Conservation (phyloP, 768 basidiomycete genomes). For the Gloeopeniophorella convolvens region DNA sequence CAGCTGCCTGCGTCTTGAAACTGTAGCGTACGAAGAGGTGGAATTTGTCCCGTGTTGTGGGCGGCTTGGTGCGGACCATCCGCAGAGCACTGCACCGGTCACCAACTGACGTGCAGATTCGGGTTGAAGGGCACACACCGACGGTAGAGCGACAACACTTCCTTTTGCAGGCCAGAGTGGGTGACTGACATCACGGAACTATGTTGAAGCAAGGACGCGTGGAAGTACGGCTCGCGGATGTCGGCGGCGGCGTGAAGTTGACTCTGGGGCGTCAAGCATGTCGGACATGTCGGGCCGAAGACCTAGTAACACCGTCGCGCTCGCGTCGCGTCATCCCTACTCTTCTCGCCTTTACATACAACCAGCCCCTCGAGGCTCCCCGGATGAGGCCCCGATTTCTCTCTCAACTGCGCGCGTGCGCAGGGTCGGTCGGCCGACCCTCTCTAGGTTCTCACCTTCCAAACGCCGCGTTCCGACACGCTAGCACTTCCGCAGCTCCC, state of each 20-base stretch:
- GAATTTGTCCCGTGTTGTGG: slow-evolving; percentile 54
- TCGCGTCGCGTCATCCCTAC: too few relatives aligned
- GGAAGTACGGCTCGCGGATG: too few relatives aligned
- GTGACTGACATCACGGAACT: slow-evolving; percentile 24
- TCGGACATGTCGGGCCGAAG: too few relatives aligned
- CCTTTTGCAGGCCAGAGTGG: slow-evolving; percentile 45
- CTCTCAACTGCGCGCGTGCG: too few relatives aligned
- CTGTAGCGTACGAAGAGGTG: slow-evolving; percentile 58
- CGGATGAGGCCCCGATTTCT: too few relatives aligned
- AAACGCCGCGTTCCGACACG: not conserved
- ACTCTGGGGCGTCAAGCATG: too few relatives aligned
- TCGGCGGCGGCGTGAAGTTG: too few relatives aligned
- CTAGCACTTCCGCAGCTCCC: slow-evolving; percentile 6
- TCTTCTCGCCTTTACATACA: too few relatives aligned
- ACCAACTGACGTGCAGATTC: not conserved
- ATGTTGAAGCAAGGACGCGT: not conserved
- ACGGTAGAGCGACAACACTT: slow-evolving; percentile 48
- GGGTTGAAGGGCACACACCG: slow-evolving; percentile 33
- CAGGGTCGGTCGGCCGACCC: too few relatives aligned
- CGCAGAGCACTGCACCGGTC: slow-evolving; percentile 57
- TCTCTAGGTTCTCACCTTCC: too few relatives aligned
- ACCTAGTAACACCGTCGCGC: too few relatives aligned
- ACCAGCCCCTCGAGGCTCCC: too few relatives aligned
- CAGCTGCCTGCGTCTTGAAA: slow-evolving; percentile 58
- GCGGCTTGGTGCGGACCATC: slow-evolving; percentile 65